A percentile compares a stretch with the other conserved stretches of the same genome.
These are phyloP conservation scores for Gorgonomyces haynaldii DNA, from an alignment of 192 early-diverging fungal species.

Conservation along the genomic window DNA sequence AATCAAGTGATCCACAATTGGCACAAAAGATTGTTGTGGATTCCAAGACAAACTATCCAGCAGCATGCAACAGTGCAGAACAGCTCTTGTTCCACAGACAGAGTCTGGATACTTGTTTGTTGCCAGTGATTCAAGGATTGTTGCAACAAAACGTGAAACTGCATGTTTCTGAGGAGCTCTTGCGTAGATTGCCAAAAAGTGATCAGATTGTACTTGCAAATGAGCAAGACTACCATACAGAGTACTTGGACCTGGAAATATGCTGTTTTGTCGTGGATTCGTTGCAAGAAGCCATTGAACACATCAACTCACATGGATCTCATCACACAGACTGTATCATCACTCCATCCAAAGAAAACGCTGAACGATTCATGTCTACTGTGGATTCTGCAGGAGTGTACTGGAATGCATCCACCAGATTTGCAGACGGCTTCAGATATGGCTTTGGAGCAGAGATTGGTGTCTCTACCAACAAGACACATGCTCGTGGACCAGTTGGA, in stretches of 20 bases:
- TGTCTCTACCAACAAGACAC: constrained; percentile 95
- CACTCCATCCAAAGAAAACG: constrained; percentile 59
- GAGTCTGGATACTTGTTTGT: constrained; percentile 25
- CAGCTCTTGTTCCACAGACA: constrained; percentile 73
- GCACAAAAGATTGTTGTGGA: constrained; percentile 76
- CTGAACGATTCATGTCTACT: constrained; percentile 75
- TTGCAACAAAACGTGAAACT: constrained; percentile 47
- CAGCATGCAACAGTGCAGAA: constrained; percentile 93
- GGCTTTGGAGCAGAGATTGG: constrained; percentile 98
- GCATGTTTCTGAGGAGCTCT: constrained; percentile 6
- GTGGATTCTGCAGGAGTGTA: constrained; percentile 98
- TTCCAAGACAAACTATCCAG: constrained; percentile 69
- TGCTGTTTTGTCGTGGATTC: constrained; percentile 68
- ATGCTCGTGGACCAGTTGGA: constrained; percentile 95
- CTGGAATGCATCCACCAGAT: constrained; percentile 92
- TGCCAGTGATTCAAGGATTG: constrained; percentile 47
- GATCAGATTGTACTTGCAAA: constrained; percentile 19
- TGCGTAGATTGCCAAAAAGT: constrained; percentile 4
- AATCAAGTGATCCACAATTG: constrained; percentile 63
- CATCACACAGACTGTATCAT: constrained; percentile 96
- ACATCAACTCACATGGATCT: constrained; percentile 86
- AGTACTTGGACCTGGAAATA: constrained; percentile 79
- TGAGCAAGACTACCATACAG: constrained; percentile 70
- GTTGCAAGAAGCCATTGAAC: constrained; percentile 70
- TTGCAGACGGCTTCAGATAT: constrained; percentile 97